Evolutionary conservation across 805 yeast species (phyloP).

Genomic region (Torulaspora delbrueckii): DNA sequence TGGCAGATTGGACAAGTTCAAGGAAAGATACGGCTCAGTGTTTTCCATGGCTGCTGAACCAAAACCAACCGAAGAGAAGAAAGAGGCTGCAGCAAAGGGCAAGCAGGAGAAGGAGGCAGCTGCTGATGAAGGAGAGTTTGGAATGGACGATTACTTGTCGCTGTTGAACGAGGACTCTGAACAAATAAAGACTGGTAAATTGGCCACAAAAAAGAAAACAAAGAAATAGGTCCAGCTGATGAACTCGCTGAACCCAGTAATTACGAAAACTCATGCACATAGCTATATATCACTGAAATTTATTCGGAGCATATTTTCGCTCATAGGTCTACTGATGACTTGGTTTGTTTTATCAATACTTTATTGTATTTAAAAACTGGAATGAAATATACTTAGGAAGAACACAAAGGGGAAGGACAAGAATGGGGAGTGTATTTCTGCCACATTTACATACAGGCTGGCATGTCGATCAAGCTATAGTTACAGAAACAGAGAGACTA

Average conservation of each 20-base stretch:
- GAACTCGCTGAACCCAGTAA: not conserved
- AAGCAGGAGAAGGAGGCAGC: constrained; percentile 1
- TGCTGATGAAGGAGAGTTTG: constrained; percentile 19
- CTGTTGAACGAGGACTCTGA: constrained; percentile 28
- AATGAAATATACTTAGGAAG: not conserved
- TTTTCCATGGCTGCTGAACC: constrained; percentile 38
- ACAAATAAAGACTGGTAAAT: constrained; percentile 33
- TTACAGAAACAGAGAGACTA: constrained; percentile 84
- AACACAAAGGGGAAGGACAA: not conserved
- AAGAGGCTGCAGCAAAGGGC: constrained; percentile 3
- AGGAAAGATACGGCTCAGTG: constrained; percentile 52
- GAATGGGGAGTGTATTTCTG: constrained; percentile 75
- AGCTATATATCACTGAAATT: constrained; percentile 4
- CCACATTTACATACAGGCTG: constrained; percentile 82
- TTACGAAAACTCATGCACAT: constrained; percentile 3
- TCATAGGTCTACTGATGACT: not conserved
- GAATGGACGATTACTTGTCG: constrained; percentile 33
- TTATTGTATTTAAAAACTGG: not conserved
- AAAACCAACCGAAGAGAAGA: not conserved
- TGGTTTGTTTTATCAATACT: not conserved
- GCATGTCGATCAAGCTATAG: constrained; percentile 97
- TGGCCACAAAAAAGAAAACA: constrained; percentile 29
- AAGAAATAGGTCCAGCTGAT: constrained; percentile 17
- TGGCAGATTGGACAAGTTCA: constrained; percentile 73
- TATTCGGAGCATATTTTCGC: not conserved